Evolutionary conservation across 331 rosid genomes (phyloP).

Genomic region (Dryas integrifolia): DNA sequence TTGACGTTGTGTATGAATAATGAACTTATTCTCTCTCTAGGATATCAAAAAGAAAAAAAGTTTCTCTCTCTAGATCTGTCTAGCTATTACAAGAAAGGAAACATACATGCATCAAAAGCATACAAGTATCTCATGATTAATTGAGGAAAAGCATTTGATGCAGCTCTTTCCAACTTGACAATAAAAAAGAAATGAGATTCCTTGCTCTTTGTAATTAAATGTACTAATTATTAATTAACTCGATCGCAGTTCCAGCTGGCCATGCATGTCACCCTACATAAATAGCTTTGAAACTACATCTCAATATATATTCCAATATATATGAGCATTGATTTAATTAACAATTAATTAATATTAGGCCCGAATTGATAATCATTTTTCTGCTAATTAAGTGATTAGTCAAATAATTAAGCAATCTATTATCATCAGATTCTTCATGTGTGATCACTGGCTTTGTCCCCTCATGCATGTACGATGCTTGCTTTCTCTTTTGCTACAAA

Average conservation of each 20-base stretch:
- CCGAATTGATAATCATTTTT: not conserved
- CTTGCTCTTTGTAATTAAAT: constrained; percentile 28
- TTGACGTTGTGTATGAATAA: no score
- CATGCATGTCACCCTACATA: no score
- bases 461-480: constrained; percentile 6
- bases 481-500: not conserved
- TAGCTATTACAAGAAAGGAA: not conserved
- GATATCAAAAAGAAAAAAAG: no score
- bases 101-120: constrained; percentile 45
- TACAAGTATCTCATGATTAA: constrained; percentile 45
- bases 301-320: no score
- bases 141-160: constrained; percentile 34
- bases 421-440: constrained; percentile 12
- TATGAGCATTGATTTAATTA: no score
- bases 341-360: no score
- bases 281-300: no score
- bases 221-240: not conserved
- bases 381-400: not conserved
- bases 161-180: constrained; percentile 45
- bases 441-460: constrained; percentile 6
- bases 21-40: no score
- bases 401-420: not conserved
- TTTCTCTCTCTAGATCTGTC: not conserved
- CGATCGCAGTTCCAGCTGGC: not conserved
- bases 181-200: constrained; percentile 32